Base-by-base conservation (phyloP, 2,329 filamentous ascomycete genomes). In the Paradendryphiella salina region DNA sequence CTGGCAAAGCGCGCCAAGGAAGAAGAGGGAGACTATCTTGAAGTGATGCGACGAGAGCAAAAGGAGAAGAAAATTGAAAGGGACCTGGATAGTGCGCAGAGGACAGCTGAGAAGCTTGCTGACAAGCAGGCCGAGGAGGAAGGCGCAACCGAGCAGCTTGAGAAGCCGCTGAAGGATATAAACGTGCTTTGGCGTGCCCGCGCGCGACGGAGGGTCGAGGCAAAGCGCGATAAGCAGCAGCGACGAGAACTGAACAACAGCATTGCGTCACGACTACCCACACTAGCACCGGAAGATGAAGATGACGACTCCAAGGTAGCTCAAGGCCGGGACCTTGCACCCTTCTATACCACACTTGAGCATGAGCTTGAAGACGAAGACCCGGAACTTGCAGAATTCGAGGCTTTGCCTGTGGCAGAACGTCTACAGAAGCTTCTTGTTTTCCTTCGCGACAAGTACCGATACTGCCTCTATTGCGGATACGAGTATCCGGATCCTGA, bases 391-490 rank as follows among this genome's bases (percentile, higher is more conserved):
- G 86, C 92, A 21, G 86, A 84, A 49, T 96, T 96, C 64, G 85
- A 91, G 64, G 82, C 81, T 1, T 76, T 93, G 36, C 82, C 85
- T 17, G 78, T 84, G 1, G 76, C 76, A 1, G 87, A 95, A 63
- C 83, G 84, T 59, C 74, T 97, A 55, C 75, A 77, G 7, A 83
- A 78, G 60, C 72, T 95, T 11, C 80, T 96, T 8, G 71, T 76
- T 14, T 85, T 89, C 72, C 72, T 99, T 46, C 82, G 94, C 31
- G 78, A 84, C 40, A 82, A 82, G 66, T 84, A 90, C 66, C 75
- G 80, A 36, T 99, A 99, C 70, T 99, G 94, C 76, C 96, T 96
- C 70, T 99, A 92, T 89, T 99, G 94, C 75, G 97, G 96, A 72
- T 88, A 82, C 73, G 78, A 79, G 44, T 99, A 96, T 70, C 82